Evolutionary conservation across 495 filamentous ascomycete species (phyloP).

Genomic region (Daldinia childiae): DNA sequence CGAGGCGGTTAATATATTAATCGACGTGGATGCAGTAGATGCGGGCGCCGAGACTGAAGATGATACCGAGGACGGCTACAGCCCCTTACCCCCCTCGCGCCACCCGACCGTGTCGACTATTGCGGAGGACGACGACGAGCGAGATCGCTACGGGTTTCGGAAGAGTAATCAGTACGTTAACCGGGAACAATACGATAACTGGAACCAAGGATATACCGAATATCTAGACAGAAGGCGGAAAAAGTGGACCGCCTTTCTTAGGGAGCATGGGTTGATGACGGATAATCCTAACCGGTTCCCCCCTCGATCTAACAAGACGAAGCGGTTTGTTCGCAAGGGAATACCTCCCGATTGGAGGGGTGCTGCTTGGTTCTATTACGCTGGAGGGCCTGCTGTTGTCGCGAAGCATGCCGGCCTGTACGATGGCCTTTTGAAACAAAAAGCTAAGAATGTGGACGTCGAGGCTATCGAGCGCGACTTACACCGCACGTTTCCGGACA

Average conservation of each 20-base stretch:
- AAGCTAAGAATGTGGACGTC: constrained; percentile 73
- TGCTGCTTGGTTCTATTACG: constrained; percentile 96
- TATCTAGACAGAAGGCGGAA: constrained; percentile 73
- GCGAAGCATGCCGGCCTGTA: constrained; percentile 79
- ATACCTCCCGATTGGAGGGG: constrained; percentile 93
- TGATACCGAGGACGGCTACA: constrained; percentile 19
- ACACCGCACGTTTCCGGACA: constrained; percentile 95
- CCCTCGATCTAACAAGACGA: constrained; percentile 79
- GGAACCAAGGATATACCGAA: constrained; percentile 75
- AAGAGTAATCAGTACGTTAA: constrained; percentile 86
- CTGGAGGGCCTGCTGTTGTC: constrained; percentile 82
- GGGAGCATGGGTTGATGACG: constrained; percentile 76
- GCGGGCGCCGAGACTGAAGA: constrained; percentile 28
- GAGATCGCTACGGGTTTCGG: constrained; percentile 92
- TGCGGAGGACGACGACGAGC: constrained; percentile 46
- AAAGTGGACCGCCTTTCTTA: constrained; percentile 84
- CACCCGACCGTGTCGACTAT: constrained; percentile 37
- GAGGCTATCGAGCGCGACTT: constrained; percentile 96
- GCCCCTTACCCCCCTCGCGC: constrained; percentile 33
- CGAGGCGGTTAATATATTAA: constrained; percentile 55
- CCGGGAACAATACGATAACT: constrained; percentile 79
- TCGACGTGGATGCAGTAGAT: not conserved
- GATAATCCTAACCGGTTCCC: constrained; percentile 81
- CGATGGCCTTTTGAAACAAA: constrained; percentile 68
- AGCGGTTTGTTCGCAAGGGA: constrained; percentile 92